These are phyloP conservation scores for Conticribra guillardii DNA, from an alignment of 108 stramenopile species.

Conservation along the genomic window DNA sequence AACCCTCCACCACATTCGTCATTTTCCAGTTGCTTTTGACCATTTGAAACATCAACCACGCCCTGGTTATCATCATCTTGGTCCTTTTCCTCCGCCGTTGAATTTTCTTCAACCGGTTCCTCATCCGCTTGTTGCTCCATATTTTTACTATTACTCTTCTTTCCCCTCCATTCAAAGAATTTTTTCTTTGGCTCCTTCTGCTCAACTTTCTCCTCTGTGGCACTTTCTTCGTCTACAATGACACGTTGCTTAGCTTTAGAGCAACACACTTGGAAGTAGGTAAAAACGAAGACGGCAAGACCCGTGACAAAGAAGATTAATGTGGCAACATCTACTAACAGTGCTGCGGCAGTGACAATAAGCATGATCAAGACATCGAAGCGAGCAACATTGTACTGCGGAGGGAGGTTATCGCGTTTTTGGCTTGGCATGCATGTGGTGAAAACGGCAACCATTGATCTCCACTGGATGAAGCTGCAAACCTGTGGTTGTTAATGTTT, in stretches of 20 bases:
- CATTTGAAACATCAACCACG: neutral
- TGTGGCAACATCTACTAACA: constrained; percentile 34
- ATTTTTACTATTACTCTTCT: neutral
- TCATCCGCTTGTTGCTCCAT: neutral
- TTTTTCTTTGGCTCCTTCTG: neutral
- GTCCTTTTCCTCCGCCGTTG: neutral
- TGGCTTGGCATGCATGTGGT: constrained; percentile 36
- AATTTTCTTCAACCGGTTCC: neutral
- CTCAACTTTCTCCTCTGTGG: neutral
- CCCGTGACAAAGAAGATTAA: constrained; percentile 22
- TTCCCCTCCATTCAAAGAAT: constrained; percentile 18
- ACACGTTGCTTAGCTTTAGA: neutral
- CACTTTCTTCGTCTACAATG: neutral
- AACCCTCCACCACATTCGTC: neutral
- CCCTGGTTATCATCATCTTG: neutral
- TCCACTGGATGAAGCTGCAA: constrained; percentile 52
- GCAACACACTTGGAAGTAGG: neutral
- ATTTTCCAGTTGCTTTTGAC: neutral
- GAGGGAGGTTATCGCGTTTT: constrained; percentile 36
- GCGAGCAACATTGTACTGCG: constrained; percentile 46
- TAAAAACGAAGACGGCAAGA: neutral
- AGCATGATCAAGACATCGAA: constrained; percentile 33
- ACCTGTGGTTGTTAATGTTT: too few species aligned
- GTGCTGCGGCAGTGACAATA: constrained; percentile 23
- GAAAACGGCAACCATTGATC: constrained; percentile 38